phyloP scores from a whole-genome alignment of 768 basidiomycete species.

The Tricholoma hemisulphureum region DNA sequence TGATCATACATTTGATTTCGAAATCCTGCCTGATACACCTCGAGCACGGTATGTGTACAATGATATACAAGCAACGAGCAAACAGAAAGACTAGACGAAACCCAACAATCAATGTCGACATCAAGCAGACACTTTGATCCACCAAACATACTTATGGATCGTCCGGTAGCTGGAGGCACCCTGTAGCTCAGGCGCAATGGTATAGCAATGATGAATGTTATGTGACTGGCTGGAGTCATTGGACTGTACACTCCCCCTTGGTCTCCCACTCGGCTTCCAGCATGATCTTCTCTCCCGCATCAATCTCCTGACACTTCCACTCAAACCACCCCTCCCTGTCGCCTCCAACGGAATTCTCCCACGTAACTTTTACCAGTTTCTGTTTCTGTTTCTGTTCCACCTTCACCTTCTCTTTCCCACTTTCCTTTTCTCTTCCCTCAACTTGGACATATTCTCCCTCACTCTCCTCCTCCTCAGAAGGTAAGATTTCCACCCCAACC shows the following conservation, averaged over 20 bases:
- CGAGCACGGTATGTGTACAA: too few relatives aligned
- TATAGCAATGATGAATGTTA: too few relatives aligned
- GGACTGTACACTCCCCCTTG: constrained; percentile 39
- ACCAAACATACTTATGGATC: too few relatives aligned
- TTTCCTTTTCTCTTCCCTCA: neutral
- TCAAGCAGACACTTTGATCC: too few relatives aligned
- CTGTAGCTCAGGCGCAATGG: too few relatives aligned
- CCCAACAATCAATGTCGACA: too few relatives aligned
- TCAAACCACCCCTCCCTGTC: constrained; percentile 58
- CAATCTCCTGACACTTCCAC: constrained; percentile 46
- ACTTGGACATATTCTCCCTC: neutral
- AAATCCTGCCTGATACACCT: too few relatives aligned
- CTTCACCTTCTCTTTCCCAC: constrained; percentile 28
- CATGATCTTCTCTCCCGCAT: constrained; percentile 39
- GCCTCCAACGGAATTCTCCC: constrained; percentile 39
- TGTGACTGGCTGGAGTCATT: too few relatives aligned
- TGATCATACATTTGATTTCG: too few relatives aligned
- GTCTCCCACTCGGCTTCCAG: constrained; percentile 55
- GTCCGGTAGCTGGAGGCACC: too few relatives aligned
- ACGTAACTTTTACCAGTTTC: constrained; percentile 29
- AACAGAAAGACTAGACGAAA: too few relatives aligned
- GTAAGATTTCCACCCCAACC: constrained; percentile 14
- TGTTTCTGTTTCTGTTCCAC: constrained; percentile 20
- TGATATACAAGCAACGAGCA: too few relatives aligned
- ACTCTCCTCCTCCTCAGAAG: neutral